These are phyloP conservation scores for Marasmius tenuissimus DNA, from an alignment of 1,284 basidiomycete species.

Conservation along the genomic window DNA sequence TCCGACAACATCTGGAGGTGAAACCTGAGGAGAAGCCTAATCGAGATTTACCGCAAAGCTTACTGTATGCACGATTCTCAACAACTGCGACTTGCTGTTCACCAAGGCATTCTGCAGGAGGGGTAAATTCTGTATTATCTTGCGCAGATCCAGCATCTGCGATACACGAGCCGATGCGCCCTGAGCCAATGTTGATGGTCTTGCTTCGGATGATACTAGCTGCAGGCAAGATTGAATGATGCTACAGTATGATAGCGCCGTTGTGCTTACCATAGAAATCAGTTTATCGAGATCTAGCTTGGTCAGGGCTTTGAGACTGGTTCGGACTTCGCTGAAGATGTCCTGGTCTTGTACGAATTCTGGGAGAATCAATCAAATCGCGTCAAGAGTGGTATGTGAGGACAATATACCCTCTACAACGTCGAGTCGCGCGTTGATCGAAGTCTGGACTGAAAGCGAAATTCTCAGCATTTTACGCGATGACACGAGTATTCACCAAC, in stretches of 20 bases:
- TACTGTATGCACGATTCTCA: conserved; percentile 65
- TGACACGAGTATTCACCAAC: conserved; percentile 34
- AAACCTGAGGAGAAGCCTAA: neutral
- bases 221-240: conserved; percentile 22
- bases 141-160: conserved; percentile 77
- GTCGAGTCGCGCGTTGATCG: conserved; percentile 81
- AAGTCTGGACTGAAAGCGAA: conserved; percentile 45
- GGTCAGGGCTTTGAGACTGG: conserved; percentile 68
- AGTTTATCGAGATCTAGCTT: conserved; percentile 90
- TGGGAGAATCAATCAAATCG: conserved; percentile 23
- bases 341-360: conserved; percentile 80
- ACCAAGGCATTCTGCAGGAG: conserved; percentile 59
- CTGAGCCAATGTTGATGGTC: conserved; percentile 51
- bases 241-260: neutral
- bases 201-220: conserved; percentile 65
- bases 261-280: conserved; percentile 60
- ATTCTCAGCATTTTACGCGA: neutral
- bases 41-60: no score
- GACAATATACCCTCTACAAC: conserved; percentile 70
- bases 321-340: conserved; percentile 65
- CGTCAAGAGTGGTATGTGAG: neutral
- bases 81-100: conserved; percentile 57
- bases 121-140: conserved; percentile 66
- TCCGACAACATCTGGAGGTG: conserved; percentile 67
- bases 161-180: conserved; percentile 68